Evolutionary conservation across 352 stramenopile species (phyloP).

Genomic region (Peronospora belbahrii): DNA sequence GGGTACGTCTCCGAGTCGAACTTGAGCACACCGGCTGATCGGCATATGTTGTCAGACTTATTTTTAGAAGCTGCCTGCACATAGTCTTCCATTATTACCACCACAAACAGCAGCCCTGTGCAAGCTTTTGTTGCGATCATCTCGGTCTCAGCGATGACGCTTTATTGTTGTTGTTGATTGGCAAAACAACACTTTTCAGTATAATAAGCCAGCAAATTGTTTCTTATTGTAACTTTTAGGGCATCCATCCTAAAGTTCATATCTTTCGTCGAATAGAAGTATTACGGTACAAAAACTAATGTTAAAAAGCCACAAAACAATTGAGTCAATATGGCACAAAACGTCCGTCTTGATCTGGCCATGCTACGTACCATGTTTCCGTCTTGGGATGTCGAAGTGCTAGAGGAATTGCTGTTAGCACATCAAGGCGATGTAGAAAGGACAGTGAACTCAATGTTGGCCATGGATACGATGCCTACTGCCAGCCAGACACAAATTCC

Average conservation of each 20-base stretch:
- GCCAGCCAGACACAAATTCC: background rate
- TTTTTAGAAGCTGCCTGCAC: conserved; percentile 21
- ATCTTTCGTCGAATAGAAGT: too few relatives aligned
- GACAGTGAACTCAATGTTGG: conserved; percentile 65
- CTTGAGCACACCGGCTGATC: conserved; percentile 57
- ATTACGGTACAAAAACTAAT: conserved; percentile 3
- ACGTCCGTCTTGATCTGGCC: conserved; percentile 48
- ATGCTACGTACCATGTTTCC: conserved; percentile 72
- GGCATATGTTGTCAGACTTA: conserved; percentile 36
- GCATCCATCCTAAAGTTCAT: too few relatives aligned
- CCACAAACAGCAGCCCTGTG: conserved; percentile 14
- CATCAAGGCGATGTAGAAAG: conserved; percentile 65
- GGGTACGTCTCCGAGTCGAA: conserved; percentile 53
- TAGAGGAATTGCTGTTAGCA: conserved; percentile 53
- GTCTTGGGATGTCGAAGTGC: conserved; percentile 50
- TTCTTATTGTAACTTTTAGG: too few relatives aligned
- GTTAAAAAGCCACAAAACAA: conserved; percentile 5
- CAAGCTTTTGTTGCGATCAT: conserved; percentile 16
- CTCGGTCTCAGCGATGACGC: too few relatives aligned
- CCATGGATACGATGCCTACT: conserved; percentile 45
- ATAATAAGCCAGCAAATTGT: too few relatives aligned
- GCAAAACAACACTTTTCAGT: too few relatives aligned
- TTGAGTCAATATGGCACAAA: conserved; percentile 42
- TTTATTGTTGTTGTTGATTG: too few relatives aligned
- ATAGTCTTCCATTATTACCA: conserved; percentile 7